Evolutionary conservation across 1,284 basidiomycete genomes (phyloP).

Genomic region (Chondrostereum purpureum): DNA sequence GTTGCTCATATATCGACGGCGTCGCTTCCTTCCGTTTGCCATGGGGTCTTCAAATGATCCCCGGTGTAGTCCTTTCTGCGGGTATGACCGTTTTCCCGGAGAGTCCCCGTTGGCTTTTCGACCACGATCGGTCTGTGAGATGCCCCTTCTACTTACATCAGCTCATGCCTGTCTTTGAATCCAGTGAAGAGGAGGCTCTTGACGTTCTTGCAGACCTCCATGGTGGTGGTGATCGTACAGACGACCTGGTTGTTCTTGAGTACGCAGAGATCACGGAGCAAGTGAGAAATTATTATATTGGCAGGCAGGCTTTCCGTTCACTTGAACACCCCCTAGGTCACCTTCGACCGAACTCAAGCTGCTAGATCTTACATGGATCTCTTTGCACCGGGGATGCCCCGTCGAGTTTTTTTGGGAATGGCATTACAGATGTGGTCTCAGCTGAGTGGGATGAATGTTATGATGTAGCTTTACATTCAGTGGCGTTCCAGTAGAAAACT

Average conservation of each 20-base stretch:
- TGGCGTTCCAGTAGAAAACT: neutral
- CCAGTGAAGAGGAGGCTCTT: conserved; percentile 63
- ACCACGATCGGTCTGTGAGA: conserved; percentile 40
- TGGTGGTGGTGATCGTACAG: conserved; percentile 57
- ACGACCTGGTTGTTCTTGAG: conserved; percentile 71
- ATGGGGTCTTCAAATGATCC: conserved; percentile 75
- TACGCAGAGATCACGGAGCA: conserved; percentile 76
- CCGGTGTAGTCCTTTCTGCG: conserved; percentile 59
- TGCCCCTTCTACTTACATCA: neutral
- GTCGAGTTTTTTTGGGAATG: conserved; percentile 53
- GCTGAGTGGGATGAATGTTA: conserved; percentile 33
- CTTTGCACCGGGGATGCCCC: conserved; percentile 47
- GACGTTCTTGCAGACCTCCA: conserved; percentile 76
- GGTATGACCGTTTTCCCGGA: conserved; percentile 69
- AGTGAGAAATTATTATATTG: conserved; percentile 25
- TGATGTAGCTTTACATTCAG: neutral
- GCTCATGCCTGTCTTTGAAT: conserved; percentile 10
- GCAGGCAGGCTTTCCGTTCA: neutral
- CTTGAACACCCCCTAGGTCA: conserved; percentile 18
- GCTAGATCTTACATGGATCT: conserved; percentile 68
- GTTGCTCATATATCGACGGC: conserved; percentile 67
- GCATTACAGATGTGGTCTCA: conserved; percentile 63
- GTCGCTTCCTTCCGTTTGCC: conserved; percentile 72
- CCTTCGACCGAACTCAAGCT: conserved; percentile 63
- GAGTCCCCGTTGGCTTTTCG: conserved; percentile 63